Evolutionary conservation across 140 eudicot species (phyloP).

Genomic region (Stevia rebaudiana): DNA sequence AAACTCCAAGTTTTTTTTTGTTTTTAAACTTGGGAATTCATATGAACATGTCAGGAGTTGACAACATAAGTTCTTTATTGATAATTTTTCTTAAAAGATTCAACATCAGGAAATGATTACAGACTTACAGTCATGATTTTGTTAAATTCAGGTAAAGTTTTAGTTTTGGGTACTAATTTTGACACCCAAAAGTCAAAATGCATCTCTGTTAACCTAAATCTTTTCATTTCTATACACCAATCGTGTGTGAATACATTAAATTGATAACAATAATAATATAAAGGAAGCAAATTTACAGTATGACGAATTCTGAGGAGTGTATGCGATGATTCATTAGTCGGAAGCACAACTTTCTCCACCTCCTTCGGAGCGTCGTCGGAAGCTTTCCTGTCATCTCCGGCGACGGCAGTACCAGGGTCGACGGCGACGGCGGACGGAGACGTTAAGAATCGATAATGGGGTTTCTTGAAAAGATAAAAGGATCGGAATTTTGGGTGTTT

Average conservation of each 20-base stretch:
- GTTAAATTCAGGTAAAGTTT: constrained; percentile 3
- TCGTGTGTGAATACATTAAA: not conserved
- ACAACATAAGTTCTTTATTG: not conserved
- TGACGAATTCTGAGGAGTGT: constrained; percentile 70
- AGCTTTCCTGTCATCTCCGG: constrained; percentile 4
- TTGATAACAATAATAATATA: not conserved
- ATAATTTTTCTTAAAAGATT: not conserved
- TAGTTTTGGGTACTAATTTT: not conserved
- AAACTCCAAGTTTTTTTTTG: not conserved
- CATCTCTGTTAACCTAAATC: constrained; percentile 5
- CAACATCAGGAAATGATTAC: not conserved
- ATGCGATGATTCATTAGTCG: constrained; percentile 67
- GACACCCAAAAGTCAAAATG: constrained; percentile 22
- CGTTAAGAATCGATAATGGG: constrained; percentile 19
- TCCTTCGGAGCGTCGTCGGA: constrained; percentile 21
- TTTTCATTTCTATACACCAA: not conserved
- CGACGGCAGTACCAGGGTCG: constrained; percentile 20
- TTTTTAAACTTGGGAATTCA: too few relatives aligned
- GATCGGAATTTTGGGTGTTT: constrained; percentile 20
- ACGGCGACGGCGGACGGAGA: constrained; percentile 52
- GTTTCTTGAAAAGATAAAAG: constrained; percentile 22
- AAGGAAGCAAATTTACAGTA: constrained; percentile 37
- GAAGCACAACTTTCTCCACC: constrained; percentile 47
- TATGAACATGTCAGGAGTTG: not conserved
- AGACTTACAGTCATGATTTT: not conserved